Evolutionary conservation across 78 protist species (phyloP).

Genomic region (Dictyostelium purpureum): DNA sequence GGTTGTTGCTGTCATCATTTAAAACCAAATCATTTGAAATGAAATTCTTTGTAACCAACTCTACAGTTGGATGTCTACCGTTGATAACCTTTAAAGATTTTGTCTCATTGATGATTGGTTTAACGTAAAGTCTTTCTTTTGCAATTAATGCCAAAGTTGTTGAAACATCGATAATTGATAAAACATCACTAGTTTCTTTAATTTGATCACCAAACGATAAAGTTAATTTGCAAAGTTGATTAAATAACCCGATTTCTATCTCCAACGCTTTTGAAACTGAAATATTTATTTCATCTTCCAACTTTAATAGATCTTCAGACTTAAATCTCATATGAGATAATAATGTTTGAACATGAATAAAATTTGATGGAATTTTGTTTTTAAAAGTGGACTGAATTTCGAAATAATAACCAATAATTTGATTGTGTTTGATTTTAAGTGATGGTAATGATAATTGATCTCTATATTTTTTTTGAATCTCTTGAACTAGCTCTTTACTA

Average conservation of each 20-base stretch:
- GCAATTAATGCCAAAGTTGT: conserved; percentile 23
- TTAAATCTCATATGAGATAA: conserved; percentile 34
- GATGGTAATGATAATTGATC: neutral
- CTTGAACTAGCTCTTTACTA: neutral
- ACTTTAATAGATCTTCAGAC: neutral
- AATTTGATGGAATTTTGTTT: conserved; percentile 6
- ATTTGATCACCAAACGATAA: conserved; percentile 7
- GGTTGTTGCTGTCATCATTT: neutral
- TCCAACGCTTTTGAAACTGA: conserved; percentile 6
- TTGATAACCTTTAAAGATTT: conserved; percentile 6
- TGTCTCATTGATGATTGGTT: conserved; percentile 23
- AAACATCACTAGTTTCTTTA: conserved; percentile 1
- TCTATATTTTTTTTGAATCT: neutral
- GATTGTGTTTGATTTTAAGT: conserved; percentile 41
- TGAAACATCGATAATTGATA: conserved; percentile 54
- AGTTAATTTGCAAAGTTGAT: neutral
- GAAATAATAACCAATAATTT: conserved; percentile 27
- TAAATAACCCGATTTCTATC: neutral
- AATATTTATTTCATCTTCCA: conserved; percentile 44
- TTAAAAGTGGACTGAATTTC: conserved; percentile 10
- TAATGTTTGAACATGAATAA: conserved; percentile 63
- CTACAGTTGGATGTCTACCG: conserved; percentile 81
- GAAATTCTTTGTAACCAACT: neutral
- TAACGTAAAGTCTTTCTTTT: conserved; percentile 28
- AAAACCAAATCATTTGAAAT: conserved; percentile 48